Conservation (phyloP, 2,329 filamentous ascomycete genomes). For the Sporothrix phasma region DNA sequence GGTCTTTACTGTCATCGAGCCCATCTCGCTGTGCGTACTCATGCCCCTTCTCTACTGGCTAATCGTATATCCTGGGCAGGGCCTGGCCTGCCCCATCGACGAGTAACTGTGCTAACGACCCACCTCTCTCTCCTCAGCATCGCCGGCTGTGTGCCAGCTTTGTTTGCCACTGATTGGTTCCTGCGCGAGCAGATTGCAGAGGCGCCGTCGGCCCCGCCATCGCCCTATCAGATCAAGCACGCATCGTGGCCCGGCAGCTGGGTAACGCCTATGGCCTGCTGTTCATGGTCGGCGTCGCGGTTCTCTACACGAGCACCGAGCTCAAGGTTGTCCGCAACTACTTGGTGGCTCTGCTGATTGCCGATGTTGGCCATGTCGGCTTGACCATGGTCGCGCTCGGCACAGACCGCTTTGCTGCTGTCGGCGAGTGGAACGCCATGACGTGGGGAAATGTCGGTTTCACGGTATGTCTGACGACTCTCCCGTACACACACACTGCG, state of each 20-base stretch:
- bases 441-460: constrained; percentile 64
- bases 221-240: constrained; percentile 33
- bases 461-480: constrained; percentile 35
- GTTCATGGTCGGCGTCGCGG: constrained; percentile 51
- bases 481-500: neutral
- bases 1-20: constrained; percentile 59
- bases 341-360: constrained; percentile 53
- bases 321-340: constrained; percentile 57
- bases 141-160: constrained; percentile 46
- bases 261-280: constrained; percentile 61
- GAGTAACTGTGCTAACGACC: neutral
- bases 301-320: constrained; percentile 56
- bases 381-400: constrained; percentile 52
- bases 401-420: constrained; percentile 40
- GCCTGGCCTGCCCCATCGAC: too few species aligned
- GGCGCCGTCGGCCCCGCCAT: constrained; percentile 26
- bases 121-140: constrained; percentile 34
- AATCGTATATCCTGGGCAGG: neutral
- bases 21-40: constrained; percentile 57
- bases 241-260: constrained; percentile 55
- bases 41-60: neutral
- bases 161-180: constrained; percentile 51
- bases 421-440: constrained; percentile 55
- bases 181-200: constrained; percentile 49
- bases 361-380: constrained; percentile 58